Conservation (phyloP, 305 asterid species). For the Solanum hybrid region DNA sequence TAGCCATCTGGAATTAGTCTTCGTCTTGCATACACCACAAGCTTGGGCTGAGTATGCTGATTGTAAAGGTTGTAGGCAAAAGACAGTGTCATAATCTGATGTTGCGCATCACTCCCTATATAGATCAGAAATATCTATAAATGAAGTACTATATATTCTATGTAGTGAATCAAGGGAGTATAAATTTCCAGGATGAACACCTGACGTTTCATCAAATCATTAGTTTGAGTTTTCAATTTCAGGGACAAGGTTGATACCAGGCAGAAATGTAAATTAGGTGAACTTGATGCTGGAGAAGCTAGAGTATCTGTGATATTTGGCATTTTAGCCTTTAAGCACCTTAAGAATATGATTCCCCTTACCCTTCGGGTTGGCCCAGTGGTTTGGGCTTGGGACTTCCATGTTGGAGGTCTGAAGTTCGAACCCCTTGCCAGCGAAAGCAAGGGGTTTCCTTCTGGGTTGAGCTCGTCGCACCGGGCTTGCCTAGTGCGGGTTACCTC, state of each 20-base stretch:
- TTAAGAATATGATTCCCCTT: neutral
- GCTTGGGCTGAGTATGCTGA: neutral
- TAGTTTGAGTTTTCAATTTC: neutral
- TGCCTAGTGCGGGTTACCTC: too few species aligned
- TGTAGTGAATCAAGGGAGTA: neutral
- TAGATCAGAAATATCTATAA: neutral
- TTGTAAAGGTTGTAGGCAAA: neutral
- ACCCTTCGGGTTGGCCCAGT: too few species aligned
- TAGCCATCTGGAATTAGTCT: neutral
- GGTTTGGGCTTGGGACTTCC: too few species aligned
- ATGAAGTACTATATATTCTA: neutral
- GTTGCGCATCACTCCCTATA: neutral
- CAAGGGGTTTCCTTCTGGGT: too few species aligned
- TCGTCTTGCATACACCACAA: neutral
- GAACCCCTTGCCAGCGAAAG: too few species aligned
- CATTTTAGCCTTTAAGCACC: neutral
- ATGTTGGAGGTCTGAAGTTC: too few species aligned
- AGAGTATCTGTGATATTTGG: neutral
- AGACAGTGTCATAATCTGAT: neutral
- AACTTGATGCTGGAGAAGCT: neutral
- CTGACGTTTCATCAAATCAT: neutral
- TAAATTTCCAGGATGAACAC: neutral
- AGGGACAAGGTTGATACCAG: neutral
- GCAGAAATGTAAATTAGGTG: neutral
- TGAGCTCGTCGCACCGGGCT: too few species aligned